These are phyloP conservation scores for Pueraria montana DNA, from an alignment of 306 rosid genomes.

Conservation along the genomic window DNA sequence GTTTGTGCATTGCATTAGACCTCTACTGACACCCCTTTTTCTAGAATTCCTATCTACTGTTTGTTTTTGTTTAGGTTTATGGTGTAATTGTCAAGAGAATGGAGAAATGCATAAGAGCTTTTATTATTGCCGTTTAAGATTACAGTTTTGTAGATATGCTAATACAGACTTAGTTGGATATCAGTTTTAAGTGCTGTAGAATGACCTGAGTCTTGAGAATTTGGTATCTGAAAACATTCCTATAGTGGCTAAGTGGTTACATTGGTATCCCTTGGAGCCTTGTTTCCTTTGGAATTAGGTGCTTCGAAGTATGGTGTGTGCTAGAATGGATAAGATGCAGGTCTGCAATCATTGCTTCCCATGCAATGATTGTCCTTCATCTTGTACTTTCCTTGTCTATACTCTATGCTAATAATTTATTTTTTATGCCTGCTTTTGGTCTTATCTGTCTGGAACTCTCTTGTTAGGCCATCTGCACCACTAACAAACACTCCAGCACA, in stretches of 20 bases:
- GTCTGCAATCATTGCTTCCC: constrained; percentile 23
- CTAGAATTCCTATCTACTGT: constrained; percentile 18
- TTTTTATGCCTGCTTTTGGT: constrained; percentile 42
- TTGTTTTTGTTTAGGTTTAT: constrained; percentile 22
- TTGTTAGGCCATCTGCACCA: constrained; percentile 67
- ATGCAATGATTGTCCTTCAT: constrained; percentile 30
- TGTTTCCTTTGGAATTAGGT: constrained; percentile 31
- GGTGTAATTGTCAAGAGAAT: constrained; percentile 23
- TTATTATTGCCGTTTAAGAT: constrained; percentile 24
- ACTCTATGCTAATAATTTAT: not conserved
- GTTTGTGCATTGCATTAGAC: constrained; percentile 30
- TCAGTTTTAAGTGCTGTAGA: constrained; percentile 34
- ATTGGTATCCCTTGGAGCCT: not conserved
- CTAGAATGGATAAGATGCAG: constrained; percentile 41
- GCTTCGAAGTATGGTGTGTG: constrained; percentile 23
- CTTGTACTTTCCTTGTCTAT: constrained; percentile 23
- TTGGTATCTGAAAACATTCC: constrained; percentile 17
- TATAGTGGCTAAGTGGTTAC: not conserved
- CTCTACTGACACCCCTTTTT: constrained; percentile 5
- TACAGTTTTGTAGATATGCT: constrained; percentile 22
- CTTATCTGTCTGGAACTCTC: constrained; percentile 42
- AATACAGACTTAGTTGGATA: constrained; percentile 32
- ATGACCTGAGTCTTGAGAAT: constrained; percentile 35
- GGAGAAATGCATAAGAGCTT: constrained; percentile 16
- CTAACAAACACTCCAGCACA: constrained; percentile 50